A percentile compares a stretch with the other conserved stretches of the same genome.
These are phyloP conservation scores for Trichoderma simmonsii DNA, from an alignment of 2,329 filamentous ascomycete species.

Conservation along the genomic window DNA sequence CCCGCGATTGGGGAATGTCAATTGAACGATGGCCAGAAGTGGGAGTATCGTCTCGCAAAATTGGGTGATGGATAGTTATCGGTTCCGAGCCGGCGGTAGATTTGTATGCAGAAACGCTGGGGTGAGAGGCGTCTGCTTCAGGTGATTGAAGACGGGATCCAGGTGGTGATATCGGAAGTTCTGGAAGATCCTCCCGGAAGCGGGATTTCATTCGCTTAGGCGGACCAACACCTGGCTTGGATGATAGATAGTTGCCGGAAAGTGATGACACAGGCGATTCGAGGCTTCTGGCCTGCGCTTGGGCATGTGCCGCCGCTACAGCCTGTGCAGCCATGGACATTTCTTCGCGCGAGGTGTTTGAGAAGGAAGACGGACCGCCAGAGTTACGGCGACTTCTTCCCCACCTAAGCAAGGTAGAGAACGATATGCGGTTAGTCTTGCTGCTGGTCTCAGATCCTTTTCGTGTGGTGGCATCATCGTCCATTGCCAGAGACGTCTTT, in stretches of 20 bases:
- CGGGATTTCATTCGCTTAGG: conserved; percentile 83
- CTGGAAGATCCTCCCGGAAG: conserved; percentile 88
- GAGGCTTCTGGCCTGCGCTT: conserved; percentile 27
- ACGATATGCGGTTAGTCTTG: conserved; percentile 48
- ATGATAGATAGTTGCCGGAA: conserved; percentile 29
- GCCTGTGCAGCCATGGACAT: conserved; percentile 48
- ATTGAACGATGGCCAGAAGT: conserved; percentile 43
- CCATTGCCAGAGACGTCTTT: conserved; percentile 35
- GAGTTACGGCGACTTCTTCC: conserved; percentile 57
- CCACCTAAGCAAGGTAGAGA: conserved; percentile 74
- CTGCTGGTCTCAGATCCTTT: conserved; percentile 55
- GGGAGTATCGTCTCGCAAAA: conserved; percentile 43
- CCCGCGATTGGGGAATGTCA: conserved; percentile 26
- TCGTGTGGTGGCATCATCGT: conserved; percentile 49
- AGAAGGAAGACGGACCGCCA: conserved; percentile 71
- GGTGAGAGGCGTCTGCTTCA: conserved; percentile 53
- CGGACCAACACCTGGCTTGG: conserved; percentile 41
- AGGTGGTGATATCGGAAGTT: conserved; percentile 80
- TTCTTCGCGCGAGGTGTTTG: conserved; percentile 86
- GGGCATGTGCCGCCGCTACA: conserved; percentile 30
- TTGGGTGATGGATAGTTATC: conserved; percentile 24
- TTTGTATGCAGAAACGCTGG: conserved; percentile 30
- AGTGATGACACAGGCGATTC: conserved; percentile 3
- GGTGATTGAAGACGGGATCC: conserved; percentile 78
- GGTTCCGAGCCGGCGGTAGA: conserved; percentile 27